phyloP scores from a whole-genome alignment of 805 yeast genomes.

The Ogataea neopini region DNA sequence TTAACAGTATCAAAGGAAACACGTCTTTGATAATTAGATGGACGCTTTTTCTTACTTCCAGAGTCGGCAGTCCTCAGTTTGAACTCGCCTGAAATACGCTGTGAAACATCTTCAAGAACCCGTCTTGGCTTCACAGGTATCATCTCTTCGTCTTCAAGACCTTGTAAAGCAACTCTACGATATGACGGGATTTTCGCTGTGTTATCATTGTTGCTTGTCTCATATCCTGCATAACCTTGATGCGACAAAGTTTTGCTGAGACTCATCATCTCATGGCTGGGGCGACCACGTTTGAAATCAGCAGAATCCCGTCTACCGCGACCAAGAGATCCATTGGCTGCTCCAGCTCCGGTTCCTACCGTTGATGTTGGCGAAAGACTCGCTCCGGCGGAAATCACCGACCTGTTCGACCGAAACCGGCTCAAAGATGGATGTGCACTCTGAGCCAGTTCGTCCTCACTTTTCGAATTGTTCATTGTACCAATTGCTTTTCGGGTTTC shows the following conservation, averaged over 20 bases:
- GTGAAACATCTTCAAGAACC: constrained; percentile 12
- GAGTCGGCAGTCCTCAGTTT: not conserved
- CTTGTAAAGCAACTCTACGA: constrained; percentile 25
- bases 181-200: constrained; percentile 19
- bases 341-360: constrained; percentile 12
- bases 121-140: constrained; percentile 26
- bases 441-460: not conserved
- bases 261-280: constrained; percentile 13
- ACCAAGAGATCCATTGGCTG: constrained; percentile 6
- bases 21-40: constrained; percentile 26
- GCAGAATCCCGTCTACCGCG: constrained; percentile 2
- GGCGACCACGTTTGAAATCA: not conserved
- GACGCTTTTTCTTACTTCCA: not conserved
- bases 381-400: constrained; percentile 8
- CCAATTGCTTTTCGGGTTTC: not conserved
- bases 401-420: constrained; percentile 9
- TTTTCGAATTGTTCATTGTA: not conserved
- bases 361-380: constrained; percentile 15
- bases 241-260: constrained; percentile 29
- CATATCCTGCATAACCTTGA: constrained; percentile 19
- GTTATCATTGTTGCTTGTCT: constrained; percentile 10
- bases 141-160: constrained; percentile 18
- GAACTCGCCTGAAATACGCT: not conserved
- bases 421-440: constrained; percentile 1
- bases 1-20: constrained; percentile 60